These are phyloP conservation scores for Pseudoscleropodium purum DNA, from an alignment of 225 moss, liverwort and hornwort species.

Conservation along the genomic window DNA sequence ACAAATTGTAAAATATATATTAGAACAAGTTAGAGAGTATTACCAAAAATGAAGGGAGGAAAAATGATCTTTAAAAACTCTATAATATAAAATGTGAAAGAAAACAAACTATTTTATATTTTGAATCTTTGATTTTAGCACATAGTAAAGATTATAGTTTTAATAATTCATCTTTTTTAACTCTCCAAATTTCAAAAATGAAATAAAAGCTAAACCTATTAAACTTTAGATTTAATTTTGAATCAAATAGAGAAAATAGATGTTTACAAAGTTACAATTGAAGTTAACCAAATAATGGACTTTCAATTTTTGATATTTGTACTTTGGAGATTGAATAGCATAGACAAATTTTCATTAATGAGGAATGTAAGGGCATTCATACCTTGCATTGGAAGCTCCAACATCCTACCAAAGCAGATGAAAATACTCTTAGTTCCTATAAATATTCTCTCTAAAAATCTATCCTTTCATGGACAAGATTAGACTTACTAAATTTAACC, in stretches of 20 bases:
- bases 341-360: not conserved
- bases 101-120: not conserved
- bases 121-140: rapidly evolving
- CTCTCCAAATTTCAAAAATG: not conserved
- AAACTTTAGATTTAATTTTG: not conserved
- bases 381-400: too few relatives aligned
- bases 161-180: not conserved
- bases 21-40: not conserved
- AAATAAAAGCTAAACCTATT: not conserved
- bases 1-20: not conserved
- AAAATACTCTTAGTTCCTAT: not conserved
- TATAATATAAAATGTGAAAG: not conserved
- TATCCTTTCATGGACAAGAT: too few relatives aligned
- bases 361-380: too few relatives aligned
- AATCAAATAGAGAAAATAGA: not conserved
- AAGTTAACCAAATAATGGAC: not conserved
- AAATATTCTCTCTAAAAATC: not conserved
- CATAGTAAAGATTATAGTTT: not conserved
- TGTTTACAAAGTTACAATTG: not conserved
- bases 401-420: not conserved
- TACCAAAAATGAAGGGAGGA: not conserved
- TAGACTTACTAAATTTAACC: not conserved
- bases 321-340: not conserved
- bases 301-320: rapidly evolving
- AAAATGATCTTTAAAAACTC: rapidly evolving